Base-by-base conservation (phyloP, 768 basidiomycete genomes). In the Russula brevipes region DNA sequence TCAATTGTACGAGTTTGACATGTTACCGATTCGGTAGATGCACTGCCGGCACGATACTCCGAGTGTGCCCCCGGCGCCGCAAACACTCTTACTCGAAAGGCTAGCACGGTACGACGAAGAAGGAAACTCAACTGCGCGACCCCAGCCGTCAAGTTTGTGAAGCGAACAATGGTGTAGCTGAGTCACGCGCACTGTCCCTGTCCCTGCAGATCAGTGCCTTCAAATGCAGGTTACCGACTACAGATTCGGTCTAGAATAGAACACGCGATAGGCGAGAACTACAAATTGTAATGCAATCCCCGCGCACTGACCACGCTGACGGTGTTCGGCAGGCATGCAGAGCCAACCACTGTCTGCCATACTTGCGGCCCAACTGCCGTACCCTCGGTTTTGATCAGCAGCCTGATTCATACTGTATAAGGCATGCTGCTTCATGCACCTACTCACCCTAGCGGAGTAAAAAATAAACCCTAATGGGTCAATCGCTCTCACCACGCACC, bases 181-280 rank as follows among this genome's bases (percentile, higher is more conserved):
- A 55, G 46, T 42, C 46, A 31, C 19, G 31, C 47, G 8, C 30
- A 33, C 42, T 7, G n/a, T 39, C 38, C 33, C 30, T 63, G 59
- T 47, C n/a, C 44, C 44, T 53, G 44, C n/a, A 39, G 61, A 24
- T 56, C 50, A 46, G n/a, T 52, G 33, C 50, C 50, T 38, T 52
- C 11, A 51, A 51, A 52, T 44, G 49, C 2, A 14, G 35, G 36
- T 47, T 41, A 35, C 46, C 31, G 31, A 55, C 8, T 45, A 6
- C n/a, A n/a, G 24, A 38, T 45, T 33, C 11, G 33, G 19, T 5
- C 9, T 51, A 38, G 33, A 38, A 51, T 14, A 42, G 30, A 51
- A 51, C 16, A 30, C 14, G 11, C 14, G 14, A 19, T 59, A 36
- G 19, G 42, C 51, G 52, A 53, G 30, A 24, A 35, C 31, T 39